phyloP scores from a whole-genome alignment of 2,329 filamentous ascomycete genomes.

The Elsinoe australis region DNA sequence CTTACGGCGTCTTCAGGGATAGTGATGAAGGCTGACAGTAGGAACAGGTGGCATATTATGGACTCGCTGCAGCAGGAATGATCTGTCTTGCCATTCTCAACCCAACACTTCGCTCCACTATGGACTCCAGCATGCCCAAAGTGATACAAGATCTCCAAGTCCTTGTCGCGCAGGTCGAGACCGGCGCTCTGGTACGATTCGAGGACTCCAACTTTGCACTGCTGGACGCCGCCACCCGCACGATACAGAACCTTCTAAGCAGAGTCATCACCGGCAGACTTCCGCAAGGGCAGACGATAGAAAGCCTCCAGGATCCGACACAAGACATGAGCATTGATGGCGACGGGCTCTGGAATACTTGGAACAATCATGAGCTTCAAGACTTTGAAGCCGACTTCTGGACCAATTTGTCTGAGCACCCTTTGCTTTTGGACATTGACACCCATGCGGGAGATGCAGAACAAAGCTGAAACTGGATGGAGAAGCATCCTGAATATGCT shows the following conservation, averaged over 20 bases:
- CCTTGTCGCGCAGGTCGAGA: conserved; percentile 29
- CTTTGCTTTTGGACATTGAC: conserved; percentile 19
- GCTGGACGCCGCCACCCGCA: conserved; percentile 26
- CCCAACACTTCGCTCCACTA: conserved; percentile 1
- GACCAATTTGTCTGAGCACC: conserved; percentile 29
- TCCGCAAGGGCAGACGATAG: conserved; percentile 7
- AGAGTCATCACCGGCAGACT: conserved; percentile 17
- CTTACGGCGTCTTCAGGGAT: too few species aligned
- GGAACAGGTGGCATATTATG: conserved; percentile 31
- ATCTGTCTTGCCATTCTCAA: conserved; percentile 28
- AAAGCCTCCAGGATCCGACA: not conserved
- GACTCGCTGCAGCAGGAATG: conserved; percentile 32
- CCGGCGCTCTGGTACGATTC: conserved; percentile 25
- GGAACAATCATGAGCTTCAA: conserved; percentile 11
- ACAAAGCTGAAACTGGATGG: not conserved
- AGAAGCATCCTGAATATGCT: too few species aligned
- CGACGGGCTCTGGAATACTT: conserved; percentile 21
- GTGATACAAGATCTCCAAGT: conserved; percentile 29
- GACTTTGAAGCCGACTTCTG: conserved; percentile 31
- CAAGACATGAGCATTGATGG: conserved; percentile 19
- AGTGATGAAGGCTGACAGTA: too few species aligned
- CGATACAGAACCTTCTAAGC: conserved; percentile 27
- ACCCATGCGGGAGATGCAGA: not conserved
- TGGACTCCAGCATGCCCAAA: conserved; percentile 19
- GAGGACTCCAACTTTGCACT: conserved; percentile 29